These are phyloP conservation scores for Cyclotella kingstonii DNA, from an alignment of 108 stramenopile genomes.

Conservation along the genomic window DNA sequence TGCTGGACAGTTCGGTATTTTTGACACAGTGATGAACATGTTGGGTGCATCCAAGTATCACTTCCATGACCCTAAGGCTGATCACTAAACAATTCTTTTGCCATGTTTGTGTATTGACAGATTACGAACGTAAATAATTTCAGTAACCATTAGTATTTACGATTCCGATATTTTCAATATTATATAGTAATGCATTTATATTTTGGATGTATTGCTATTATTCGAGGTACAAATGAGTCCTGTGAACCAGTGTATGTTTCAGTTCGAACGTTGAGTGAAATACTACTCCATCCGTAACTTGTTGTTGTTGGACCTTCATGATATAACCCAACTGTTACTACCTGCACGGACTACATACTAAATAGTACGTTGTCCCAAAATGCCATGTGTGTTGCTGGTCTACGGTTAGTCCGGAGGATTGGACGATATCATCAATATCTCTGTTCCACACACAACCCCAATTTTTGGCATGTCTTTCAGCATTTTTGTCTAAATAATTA, in stretches of 20 bases:
- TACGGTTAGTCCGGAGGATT: constrained; percentile 56
- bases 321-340: not conserved
- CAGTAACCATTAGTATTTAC: no score
- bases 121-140: not conserved
- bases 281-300: constrained; percentile 4
- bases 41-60: constrained; percentile 97
- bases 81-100: constrained; percentile 16
- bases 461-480: constrained; percentile 76
- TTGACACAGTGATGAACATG: constrained; percentile 95
- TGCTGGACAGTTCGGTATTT: constrained; percentile 99
- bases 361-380: constrained; percentile 90
- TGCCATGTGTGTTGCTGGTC: constrained; percentile 66
- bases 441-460: constrained; percentile 94
- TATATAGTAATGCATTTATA: no score
- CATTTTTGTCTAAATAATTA: constrained; percentile 70
- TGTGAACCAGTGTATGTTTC: no score
- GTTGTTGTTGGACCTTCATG: not conserved
- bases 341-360: constrained; percentile 52
- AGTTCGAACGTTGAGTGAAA: no score
- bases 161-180: no score
- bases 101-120: not conserved
- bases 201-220: no score
- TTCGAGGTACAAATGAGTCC: no score
- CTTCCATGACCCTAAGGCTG: constrained; percentile 87
- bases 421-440: constrained; percentile 73